Evolutionary conservation across 768 basidiomycete genomes (phyloP), one percentile per base, ranked within the genome.

Genomic region (Phylloporus sp.): DNA sequence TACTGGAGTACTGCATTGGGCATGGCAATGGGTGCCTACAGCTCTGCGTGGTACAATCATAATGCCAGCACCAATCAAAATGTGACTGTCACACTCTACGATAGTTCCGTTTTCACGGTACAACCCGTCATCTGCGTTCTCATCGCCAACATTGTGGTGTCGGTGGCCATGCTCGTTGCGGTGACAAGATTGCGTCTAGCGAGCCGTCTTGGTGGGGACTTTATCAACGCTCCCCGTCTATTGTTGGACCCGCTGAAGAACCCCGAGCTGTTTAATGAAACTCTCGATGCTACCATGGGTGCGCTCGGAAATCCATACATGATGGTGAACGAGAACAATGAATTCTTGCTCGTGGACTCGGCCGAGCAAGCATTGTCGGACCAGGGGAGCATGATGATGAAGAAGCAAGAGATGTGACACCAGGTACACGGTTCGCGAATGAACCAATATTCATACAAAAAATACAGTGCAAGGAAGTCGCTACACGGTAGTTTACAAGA

Each of bases 11-110:
- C 49, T 5, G 22, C 36, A 9, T 13, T 57, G 20, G 39, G 16
- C 22, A 47, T 57, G 45, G 58, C 43, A 2, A 26, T 52, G 9
- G 57, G 54, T 2, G 52, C 54, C 28, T 52, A 57, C 50, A 54
- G 45, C 34, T 39, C n/a, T 2, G 53, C 22, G 6, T 81, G n/a
- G n/a, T n/a, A 55, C 68, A 70, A 10, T 77, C 74, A 0, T 51
- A 72, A 10, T 70, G n/a, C 79, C 10, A 70, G 76, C 4, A 5
- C 56, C 70, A 10, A 75, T 75, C 50, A 70, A 81, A 3, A 6
- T 12, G 10, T 46, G 4, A 26, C 16, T 11, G 9, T 13, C 9
- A 31, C 44, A 22, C 1, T 11, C 32, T 11, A 31, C 18, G 20
- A 26, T 9, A 3, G 3, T 10, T 9, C 28, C 23, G 6, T 9